phyloP scores from a whole-genome alignment of 1,284 basidiomycete species.

The Moesziomyces antarcticus region DNA sequence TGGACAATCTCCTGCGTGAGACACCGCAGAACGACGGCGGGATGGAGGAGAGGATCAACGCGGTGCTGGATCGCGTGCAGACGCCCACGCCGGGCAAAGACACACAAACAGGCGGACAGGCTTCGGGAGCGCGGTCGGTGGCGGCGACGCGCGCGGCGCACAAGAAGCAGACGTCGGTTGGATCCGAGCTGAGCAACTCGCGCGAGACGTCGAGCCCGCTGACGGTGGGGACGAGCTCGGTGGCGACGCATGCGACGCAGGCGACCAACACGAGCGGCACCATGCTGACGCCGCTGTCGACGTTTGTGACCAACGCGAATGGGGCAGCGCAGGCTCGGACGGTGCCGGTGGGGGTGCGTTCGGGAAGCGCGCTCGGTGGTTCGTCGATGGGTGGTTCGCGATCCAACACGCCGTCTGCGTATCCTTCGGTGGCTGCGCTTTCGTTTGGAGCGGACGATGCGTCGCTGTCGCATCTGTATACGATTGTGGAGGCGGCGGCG shows the following conservation, averaged over 20 bases:
- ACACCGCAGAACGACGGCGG: slow-evolving; percentile 9
- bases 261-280: slow-evolving; percentile 34
- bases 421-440: slow-evolving; percentile 27
- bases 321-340: too few relatives aligned
- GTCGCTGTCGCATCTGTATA: slow-evolving; percentile 55
- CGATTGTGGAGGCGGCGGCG: slow-evolving; percentile 57
- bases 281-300: slow-evolving; percentile 48
- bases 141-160: slow-evolving; percentile 17
- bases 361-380: slow-evolving; percentile 6
- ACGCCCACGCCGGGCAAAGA: slow-evolving; percentile 5
- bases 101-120: slow-evolving; percentile 1
- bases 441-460: slow-evolving; percentile 45
- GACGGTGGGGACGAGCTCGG: slow-evolving; percentile 39
- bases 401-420: slow-evolving; percentile 23
- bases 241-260: slow-evolving; percentile 30
- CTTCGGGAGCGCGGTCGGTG: neutral
- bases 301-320: slow-evolving; percentile 4
- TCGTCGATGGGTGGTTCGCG: slow-evolving; percentile 6
- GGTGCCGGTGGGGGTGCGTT: slow-evolving; percentile 5
- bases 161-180: slow-evolving; percentile 44
- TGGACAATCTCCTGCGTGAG: slow-evolving; percentile 40
- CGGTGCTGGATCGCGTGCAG: slow-evolving; percentile 47
- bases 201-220: slow-evolving; percentile 41
- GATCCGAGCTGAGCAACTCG: slow-evolving; percentile 36
- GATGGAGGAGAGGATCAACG: slow-evolving; percentile 56